Conservation (phyloP, 2,329 filamentous ascomycete species). For the Aspergillus sp. region DNA sequence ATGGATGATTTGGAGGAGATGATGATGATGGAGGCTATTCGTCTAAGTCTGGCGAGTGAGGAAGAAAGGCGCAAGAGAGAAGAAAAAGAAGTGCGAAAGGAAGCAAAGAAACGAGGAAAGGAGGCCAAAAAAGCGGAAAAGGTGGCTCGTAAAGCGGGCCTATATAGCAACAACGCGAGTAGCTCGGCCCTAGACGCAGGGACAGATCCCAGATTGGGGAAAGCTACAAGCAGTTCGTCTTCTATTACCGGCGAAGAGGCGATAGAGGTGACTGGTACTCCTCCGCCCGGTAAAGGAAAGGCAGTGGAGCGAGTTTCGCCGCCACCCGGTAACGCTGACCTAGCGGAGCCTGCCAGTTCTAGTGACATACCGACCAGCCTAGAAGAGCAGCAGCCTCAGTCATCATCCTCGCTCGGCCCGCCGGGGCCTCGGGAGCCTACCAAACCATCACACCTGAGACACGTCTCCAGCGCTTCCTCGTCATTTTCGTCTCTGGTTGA, state of each 20-base stretch:
- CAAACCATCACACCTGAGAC: constrained; percentile 70
- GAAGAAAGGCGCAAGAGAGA: constrained; percentile 87
- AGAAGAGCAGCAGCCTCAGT: constrained; percentile 19
- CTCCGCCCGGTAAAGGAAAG: constrained; percentile 66
- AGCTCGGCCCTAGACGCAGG: constrained; percentile 58
- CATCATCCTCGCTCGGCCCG: constrained; percentile 41
- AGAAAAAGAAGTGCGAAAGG: constrained; percentile 77
- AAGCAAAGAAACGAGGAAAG: constrained; percentile 81
- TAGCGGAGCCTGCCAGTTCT: constrained; percentile 36
- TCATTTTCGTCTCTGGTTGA: constrained; percentile 75
- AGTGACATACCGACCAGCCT: constrained; percentile 11
- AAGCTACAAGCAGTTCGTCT: constrained; percentile 38
- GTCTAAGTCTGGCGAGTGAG: constrained; percentile 85
- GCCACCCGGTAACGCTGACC: constrained; percentile 13
- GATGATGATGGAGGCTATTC: constrained; percentile 97
- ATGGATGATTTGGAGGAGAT: constrained; percentile 92
- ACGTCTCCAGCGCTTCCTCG: constrained; percentile 85
- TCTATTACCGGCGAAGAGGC: constrained; percentile 40
- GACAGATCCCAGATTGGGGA: constrained; percentile 36
- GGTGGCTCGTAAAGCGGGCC: constrained; percentile 63
- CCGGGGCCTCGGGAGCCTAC: constrained; percentile 51
- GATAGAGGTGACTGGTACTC: constrained; percentile 13
- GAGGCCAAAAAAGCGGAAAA: constrained; percentile 75
- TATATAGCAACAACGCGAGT: constrained; percentile 59
- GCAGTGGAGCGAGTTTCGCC: constrained; percentile 58